Conservation (phyloP, 2,329 filamentous ascomycete genomes). For the Plectosphaerella sp. region DNA sequence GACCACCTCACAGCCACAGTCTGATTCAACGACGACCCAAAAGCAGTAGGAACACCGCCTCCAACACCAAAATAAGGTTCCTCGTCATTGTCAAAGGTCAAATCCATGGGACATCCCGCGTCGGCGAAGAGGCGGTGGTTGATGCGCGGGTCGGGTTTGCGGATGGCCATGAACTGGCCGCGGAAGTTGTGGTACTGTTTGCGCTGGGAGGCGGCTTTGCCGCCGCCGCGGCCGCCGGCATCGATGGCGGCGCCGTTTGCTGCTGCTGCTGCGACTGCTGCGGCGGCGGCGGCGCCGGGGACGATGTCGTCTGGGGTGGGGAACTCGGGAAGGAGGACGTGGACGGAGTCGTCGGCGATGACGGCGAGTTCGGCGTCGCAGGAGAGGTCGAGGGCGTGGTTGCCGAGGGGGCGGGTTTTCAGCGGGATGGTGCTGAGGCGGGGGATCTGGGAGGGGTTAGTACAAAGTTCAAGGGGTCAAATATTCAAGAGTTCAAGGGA, state of each 20-base stretch:
- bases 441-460: constrained; percentile 27
- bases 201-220: constrained; percentile 9
- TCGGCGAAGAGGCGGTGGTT: constrained; percentile 40
- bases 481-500: not conserved
- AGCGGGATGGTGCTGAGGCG: constrained; percentile 43
- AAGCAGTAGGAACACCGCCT: constrained; percentile 37
- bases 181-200: constrained; percentile 27
- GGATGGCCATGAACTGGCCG: constrained; percentile 26
- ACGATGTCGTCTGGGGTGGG: constrained; percentile 12
- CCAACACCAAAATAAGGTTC: constrained; percentile 38
- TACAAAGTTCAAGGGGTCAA: not conserved
- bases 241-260: constrained; percentile 19
- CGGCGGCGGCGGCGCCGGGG: constrained; percentile 4
- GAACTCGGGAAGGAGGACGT: constrained; percentile 46
- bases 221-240: constrained; percentile 15
- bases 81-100: constrained; percentile 11
- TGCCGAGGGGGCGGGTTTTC: constrained; percentile 36
- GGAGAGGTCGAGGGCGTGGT: constrained; percentile 45
- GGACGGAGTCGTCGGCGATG: constrained; percentile 50
- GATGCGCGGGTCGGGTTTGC: constrained; percentile 34
- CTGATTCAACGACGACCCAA: constrained; percentile 49
- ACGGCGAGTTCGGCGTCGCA: constrained; percentile 54
- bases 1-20: constrained; percentile 52
- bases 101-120: constrained; percentile 19
- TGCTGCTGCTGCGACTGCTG: not conserved